Base-by-base conservation (phyloP, 2,329 filamentous ascomycete genomes). In the Botrytis sinoallii region DNA sequence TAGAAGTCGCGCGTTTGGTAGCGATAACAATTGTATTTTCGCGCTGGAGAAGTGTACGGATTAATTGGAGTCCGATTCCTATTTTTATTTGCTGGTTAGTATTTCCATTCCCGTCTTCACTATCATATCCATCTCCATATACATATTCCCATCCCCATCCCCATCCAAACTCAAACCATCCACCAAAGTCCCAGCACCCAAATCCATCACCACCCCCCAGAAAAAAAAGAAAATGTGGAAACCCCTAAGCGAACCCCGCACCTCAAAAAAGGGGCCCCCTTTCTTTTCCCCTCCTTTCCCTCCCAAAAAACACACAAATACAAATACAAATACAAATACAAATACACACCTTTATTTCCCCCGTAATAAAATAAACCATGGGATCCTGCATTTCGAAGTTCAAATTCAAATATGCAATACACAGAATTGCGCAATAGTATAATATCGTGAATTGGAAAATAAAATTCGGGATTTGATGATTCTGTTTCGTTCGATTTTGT, bases 1-100 rank as follows among this genome's bases (percentile, higher is more conserved):
- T 78, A 22, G 35, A 18, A 3, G 16, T 1, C n/a, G 81, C 77
- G 35, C 84, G 83, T 44, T 84, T 79, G 9, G 82, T 82, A 32
- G 82, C 83, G 22, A 86, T 81, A 59, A 85, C 82, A 29, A 78
- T 83, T 29, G 80, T 82, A 61, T 82, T 77, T 1, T 84, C 81
- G 1, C 81, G 77, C 1, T 76, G 74, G 57, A 86, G 82, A 75
- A 83, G 83, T 4, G 69, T 38, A 55, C 78, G 70, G 64, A 80
- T 76, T 16, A 84, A 76, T 8, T 78, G 80, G 16, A 80, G 77
- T 3, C 84, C 84, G 72, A 78, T 79, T 38, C 79, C 79, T 80
- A 32, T 25, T 25, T 48, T 35, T 8, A 1, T 52, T 48, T 8
- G 4, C 7, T 7, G n/a, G 1, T 38, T n/a, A 35, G 42, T 22